phyloP scores from a whole-genome alignment of 2,329 filamentous ascomycete genomes.

The Pseudocercospora crystallina region DNA sequence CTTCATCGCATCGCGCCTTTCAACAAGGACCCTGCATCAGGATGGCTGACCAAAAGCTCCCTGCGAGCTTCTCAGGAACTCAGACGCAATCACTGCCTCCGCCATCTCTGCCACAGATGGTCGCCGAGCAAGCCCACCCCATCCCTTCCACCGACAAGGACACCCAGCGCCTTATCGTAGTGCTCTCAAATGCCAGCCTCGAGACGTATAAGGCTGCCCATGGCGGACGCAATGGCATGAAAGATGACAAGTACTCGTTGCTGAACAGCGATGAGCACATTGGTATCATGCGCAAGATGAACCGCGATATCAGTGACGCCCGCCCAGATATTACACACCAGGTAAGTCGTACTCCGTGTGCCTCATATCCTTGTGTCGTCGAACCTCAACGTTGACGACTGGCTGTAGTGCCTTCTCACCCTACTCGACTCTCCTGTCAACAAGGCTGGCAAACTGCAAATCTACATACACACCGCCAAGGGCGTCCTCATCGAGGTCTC shows the following conservation, averaged over 20 bases:
- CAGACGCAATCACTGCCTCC: slow-evolving; percentile 89
- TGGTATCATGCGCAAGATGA: slow-evolving; percentile 99
- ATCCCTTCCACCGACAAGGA: slow-evolving; percentile 87
- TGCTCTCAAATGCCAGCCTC: slow-evolving; percentile 93
- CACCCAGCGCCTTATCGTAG: slow-evolving; percentile 86
- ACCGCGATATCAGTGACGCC: slow-evolving; percentile 95
- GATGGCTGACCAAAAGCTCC: slow-evolving; percentile 32
- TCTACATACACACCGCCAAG: slow-evolving; percentile 97
- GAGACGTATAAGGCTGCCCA: slow-evolving; percentile 90
- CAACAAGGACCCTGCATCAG: slow-evolving; percentile 36
- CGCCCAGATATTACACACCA: slow-evolving; percentile 98
- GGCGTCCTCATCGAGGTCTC: slow-evolving; percentile 97
- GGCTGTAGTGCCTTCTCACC: slow-evolving; percentile 81
- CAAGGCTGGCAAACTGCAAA: slow-evolving; percentile 95
- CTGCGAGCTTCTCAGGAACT: slow-evolving; percentile 28
- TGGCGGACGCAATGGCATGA: slow-evolving; percentile 57
- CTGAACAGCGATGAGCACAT: slow-evolving; percentile 99
- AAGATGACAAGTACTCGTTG: slow-evolving; percentile 86
- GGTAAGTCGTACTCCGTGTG: slow-evolving; percentile 52
- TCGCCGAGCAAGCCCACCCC: slow-evolving; percentile 86
- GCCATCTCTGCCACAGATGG: slow-evolving; percentile 83
- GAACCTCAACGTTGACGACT: slow-evolving; percentile 23
- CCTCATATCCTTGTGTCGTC: slow-evolving; percentile 11
- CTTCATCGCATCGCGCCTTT: slow-evolving; percentile 30
- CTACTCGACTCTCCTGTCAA: slow-evolving; percentile 97